Base-by-base conservation (phyloP, 371 early-diverging fungal genomes). In the Rhizopus arrhizus region DNA sequence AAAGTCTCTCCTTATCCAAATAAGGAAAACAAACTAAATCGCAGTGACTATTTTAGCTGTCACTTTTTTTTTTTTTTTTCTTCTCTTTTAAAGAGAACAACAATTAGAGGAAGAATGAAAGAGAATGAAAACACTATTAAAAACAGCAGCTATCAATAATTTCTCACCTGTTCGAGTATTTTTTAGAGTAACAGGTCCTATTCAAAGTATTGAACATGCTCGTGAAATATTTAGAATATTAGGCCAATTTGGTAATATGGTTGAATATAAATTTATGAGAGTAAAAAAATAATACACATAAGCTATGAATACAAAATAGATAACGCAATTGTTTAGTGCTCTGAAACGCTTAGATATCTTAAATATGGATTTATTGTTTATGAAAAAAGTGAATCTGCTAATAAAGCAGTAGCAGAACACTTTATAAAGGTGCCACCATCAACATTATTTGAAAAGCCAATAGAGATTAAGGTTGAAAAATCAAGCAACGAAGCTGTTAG, bases 221-320 rank as follows among this genome's bases (percentile, higher is more conserved):
- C 61, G 72, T 31, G 72, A 55, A 31, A 47, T 72, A 0, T 68
- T 68, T 33, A 65, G 68, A 34, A 46, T 52, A 35, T 53, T 72
- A 35, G 57, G 62, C 29, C 15, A 16, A 9, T 68, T 65, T 62
- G 72, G 72, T 16, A 64, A 68, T 11, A 59, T 68, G 62, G 42
- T 65, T 2, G 72, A 72, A 65, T 72, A 72, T 32, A 72, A 62
- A 54, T 53, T 67, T 29, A 45, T 63, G 51, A 63, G 71, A 61
- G 71, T 70, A 67, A 53, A 47, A 13, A 13, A 13, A 32, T 16
- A 33, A 29, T 22, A 22, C 22, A 0, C 22, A 22, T 22, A 22
- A 22, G 22, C 22, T 22, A 22, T 22, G 22, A 22, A 22, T 22
- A 22, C 22, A 22, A 22, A 22, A 2, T 22, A 22, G 22, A 22